Evolutionary conservation across 2,329 filamentous ascomycete species (phyloP).

Genomic region (Pezicula radicicola): DNA sequence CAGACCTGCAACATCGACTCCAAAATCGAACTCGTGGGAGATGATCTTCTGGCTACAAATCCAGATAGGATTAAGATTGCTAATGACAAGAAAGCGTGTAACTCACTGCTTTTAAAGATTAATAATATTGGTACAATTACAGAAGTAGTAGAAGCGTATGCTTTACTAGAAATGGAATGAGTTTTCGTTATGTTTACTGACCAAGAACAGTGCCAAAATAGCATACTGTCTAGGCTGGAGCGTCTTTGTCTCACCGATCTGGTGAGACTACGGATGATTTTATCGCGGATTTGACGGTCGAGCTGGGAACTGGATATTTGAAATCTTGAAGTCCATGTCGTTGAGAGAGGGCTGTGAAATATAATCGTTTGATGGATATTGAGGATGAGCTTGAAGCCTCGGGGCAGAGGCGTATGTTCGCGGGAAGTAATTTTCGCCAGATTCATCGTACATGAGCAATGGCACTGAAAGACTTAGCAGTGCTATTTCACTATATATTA

Average conservation of each 20-base stretch:
- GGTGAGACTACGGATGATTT: slow-evolving; percentile 41
- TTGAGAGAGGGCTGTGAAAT: slow-evolving; percentile 39
- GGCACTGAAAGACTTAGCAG: no score
- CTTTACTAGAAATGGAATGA: no score
- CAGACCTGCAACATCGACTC: slow-evolving; percentile 16
- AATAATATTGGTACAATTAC: slow-evolving; percentile 40
- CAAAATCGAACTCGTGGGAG: slow-evolving; percentile 35
- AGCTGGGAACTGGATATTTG: slow-evolving; percentile 34
- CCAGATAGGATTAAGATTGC: slow-evolving; percentile 31
- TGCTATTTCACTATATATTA: no score
- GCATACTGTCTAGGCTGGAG: slow-evolving; percentile 28
- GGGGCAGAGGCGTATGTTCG: no score
- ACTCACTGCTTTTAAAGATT: slow-evolving; percentile 37
- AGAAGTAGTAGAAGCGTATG: slow-evolving; percentile 36
- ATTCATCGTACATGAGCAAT: no score
- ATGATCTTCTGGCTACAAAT: slow-evolving; percentile 38
- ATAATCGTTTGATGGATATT: slow-evolving; percentile 42
- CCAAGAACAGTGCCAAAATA: slow-evolving; percentile 7
- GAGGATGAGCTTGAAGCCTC: slow-evolving; percentile 27
- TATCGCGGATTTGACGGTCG: slow-evolving; percentile 39
- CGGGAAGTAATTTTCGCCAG: no score
- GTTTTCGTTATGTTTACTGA: no score
- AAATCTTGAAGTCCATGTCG: slow-evolving; percentile 37
- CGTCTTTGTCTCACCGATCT: slow-evolving; percentile 39
- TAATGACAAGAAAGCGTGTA: slow-evolving; percentile 34